phyloP scores from a whole-genome alignment of 768 basidiomycete species.

The Tephrocybe rancida region DNA sequence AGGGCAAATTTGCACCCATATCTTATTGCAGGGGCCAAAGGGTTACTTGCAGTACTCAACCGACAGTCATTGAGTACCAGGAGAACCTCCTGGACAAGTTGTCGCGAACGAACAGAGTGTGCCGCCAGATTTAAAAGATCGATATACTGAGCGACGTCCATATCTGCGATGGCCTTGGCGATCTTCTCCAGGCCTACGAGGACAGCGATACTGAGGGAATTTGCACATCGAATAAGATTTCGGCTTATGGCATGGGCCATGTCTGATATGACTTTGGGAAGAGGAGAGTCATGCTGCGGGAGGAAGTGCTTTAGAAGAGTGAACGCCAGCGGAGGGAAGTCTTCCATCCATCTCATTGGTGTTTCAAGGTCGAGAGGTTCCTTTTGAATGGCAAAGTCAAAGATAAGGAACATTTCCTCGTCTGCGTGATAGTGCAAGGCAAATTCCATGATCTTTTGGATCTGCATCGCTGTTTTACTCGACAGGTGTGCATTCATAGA shows the following conservation, averaged over 20 bases:
- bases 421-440: constrained; percentile 55
- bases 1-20: constrained; percentile 61
- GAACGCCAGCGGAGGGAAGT: constrained; percentile 56
- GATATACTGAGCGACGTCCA: constrained; percentile 46
- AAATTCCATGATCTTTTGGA: constrained; percentile 40
- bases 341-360: constrained; percentile 46
- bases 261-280: constrained; percentile 32
- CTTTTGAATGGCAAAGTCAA: constrained; percentile 37
- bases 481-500: constrained; percentile 28
- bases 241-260: constrained; percentile 39
- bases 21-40: constrained; percentile 24
- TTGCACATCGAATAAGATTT: constrained; percentile 56
- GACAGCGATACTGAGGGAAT: constrained; percentile 53
- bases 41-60: constrained; percentile 17
- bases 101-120: constrained; percentile 50
- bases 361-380: constrained; percentile 28
- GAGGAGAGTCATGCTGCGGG: constrained; percentile 35
- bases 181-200: constrained; percentile 64
- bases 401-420: constrained; percentile 54
- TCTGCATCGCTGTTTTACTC: constrained; percentile 26
- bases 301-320: constrained; percentile 50
- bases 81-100: constrained; percentile 60
- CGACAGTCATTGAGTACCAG: constrained; percentile 59
- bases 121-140: constrained; percentile 55
- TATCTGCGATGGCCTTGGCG: constrained; percentile 39